Base-by-base conservation (phyloP, 2,329 filamentous ascomycete genomes). In the Triangularia verruculosa region DNA sequence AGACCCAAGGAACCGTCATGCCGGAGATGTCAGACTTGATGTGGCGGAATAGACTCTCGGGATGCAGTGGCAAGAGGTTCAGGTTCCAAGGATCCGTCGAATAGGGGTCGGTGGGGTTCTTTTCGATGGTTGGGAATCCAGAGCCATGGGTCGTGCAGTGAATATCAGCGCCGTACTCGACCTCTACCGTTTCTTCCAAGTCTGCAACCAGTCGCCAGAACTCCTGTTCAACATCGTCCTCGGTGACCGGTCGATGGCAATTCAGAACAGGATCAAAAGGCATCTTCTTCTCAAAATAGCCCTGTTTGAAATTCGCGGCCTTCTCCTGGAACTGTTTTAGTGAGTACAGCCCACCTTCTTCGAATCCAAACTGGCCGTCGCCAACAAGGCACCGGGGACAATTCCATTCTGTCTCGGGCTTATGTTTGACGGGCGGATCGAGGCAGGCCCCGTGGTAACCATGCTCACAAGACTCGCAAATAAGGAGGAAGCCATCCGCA, bases 1-100 rank as follows among this genome's bases (percentile, higher is more conserved):
- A 99, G 3, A 99, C 87, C 95, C 95, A 99, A 0, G 95, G 95
- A 7, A 99, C 94, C 0, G 95, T 99, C 95, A 99, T 99, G 39
- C 95, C 95, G 1, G 95, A 98, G 60, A 99, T 96, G 73, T 99
- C 95, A 0, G 94, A 92, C 75, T 98, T 98, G 81, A 99, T 98
- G 71, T 99, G 92, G 57, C 94, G 87, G 80, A 99, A 99, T 0
- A 99, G 81, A 56, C 93, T 97, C 59, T 98, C 94, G 0, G 90
- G 87, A 68, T 97, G 89, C 59, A 98, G 87, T 0, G 95, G 95
- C 65, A 98, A 83, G 55, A 96, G 88, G 71, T 96, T 99, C 61
- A 99, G 81, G 70, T 99, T 99, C 95, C 95, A 99, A 0, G 91
- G 90, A 76, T 98, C 92, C 1, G 89, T 90, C 0, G 94, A 89